A percentile compares a stretch with the other conserved stretches of the same genome.
Evolutionary conservation across 805 yeast genomes (phyloP).

Genomic region (Yamadazyma kitorensis): DNA sequence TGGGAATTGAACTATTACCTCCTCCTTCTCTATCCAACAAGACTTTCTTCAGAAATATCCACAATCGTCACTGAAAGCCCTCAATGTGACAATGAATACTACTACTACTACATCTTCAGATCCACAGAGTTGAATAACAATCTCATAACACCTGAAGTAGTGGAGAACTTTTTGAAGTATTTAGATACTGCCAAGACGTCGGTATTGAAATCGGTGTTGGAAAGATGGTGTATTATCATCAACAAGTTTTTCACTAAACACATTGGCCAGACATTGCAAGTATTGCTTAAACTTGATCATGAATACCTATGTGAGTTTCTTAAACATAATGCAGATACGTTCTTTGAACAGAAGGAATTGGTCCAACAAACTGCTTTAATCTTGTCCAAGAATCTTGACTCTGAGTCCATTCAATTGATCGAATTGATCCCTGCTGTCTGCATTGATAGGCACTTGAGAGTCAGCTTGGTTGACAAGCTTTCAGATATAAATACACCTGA

Average conservation of each 20-base stretch:
- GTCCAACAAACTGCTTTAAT: constrained; percentile 15
- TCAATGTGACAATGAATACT: no score
- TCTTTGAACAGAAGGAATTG: constrained; percentile 49
- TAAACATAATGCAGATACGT: constrained; percentile 26
- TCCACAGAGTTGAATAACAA: constrained; percentile 41
- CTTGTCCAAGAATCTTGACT: background rate
- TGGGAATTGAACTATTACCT: constrained; percentile 51
- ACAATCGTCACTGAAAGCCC: no score
- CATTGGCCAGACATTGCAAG: no score
- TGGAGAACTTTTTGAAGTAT: constrained; percentile 12
- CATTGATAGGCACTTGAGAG: constrained; percentile 15
- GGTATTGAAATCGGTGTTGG: constrained; percentile 23
- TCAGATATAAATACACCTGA: constrained; percentile 34
- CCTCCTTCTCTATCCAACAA: constrained; percentile 20
- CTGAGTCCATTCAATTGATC: constrained; percentile 9
- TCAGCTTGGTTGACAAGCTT: constrained; percentile 11
- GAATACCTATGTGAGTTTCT: no score
- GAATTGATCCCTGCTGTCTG: constrained; percentile 49
- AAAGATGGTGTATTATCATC: constrained; percentile 56
- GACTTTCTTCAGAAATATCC: no score
- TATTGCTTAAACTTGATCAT: no score
- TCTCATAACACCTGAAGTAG: constrained; percentile 6
- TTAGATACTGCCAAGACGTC: constrained; percentile 5
- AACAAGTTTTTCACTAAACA: constrained; percentile 32
- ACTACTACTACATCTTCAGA: constrained; percentile 46